Evolutionary conservation across 208 protist species (phyloP).

Genomic region (Leishmania braziliensis): DNA sequence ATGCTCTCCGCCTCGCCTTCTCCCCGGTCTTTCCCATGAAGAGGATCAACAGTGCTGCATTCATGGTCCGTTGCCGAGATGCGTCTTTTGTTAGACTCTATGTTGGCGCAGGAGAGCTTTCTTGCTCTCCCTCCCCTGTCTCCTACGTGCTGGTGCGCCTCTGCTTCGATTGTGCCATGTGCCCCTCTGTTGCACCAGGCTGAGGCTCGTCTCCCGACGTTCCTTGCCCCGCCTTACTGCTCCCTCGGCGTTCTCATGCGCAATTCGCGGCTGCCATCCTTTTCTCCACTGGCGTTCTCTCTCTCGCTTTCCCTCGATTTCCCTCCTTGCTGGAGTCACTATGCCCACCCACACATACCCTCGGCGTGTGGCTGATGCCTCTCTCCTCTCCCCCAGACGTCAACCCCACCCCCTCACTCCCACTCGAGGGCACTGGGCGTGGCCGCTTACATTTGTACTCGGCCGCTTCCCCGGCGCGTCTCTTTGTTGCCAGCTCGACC

Average conservation of each 20-base stretch:
- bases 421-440: neutral
- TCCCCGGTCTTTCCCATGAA: neutral
- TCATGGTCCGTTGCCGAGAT: neutral
- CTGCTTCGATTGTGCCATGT: neutral
- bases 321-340: neutral
- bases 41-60: neutral
- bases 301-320: constrained; percentile 8
- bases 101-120: neutral
- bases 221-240: neutral
- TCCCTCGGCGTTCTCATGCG: neutral
- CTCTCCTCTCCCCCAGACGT: neutral
- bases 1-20: neutral
- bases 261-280: neutral
- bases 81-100: neutral
- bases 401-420: neutral
- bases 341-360: neutral
- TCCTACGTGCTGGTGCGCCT: neutral
- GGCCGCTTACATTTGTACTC: neutral
- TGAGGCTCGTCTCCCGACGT: neutral
- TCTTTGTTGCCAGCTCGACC: neutral
- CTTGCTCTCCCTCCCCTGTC: neutral
- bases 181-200: neutral
- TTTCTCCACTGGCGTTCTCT: constrained; percentile 9
- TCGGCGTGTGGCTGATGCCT: neutral
- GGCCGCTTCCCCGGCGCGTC: neutral